A percentile compares a stretch with the other conserved stretches of the same genome.
Conservation (phyloP, 2,329 filamentous ascomycete species). For the Colletotrichum eremochloae region DNA sequence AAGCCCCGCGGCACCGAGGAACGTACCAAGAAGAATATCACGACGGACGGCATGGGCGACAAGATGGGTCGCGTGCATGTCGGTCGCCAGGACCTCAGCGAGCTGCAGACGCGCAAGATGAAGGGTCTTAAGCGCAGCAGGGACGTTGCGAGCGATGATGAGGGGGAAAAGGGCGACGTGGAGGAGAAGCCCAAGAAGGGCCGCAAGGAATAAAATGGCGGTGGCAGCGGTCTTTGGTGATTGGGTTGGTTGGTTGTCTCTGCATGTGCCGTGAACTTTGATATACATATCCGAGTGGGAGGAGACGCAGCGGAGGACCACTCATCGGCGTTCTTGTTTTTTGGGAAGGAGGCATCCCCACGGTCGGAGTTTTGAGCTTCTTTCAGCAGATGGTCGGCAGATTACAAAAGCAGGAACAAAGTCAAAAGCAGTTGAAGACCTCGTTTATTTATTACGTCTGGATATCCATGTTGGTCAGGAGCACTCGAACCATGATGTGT, state of each 20-base stretch:
- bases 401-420: conserved; percentile 43
- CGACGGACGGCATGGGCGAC: conserved; percentile 91
- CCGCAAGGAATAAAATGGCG: conserved; percentile 29
- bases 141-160: conserved; percentile 68
- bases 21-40: conserved; percentile 95
- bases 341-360: conserved; percentile 40
- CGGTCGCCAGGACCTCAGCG: conserved; percentile 87
- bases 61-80: conserved; percentile 95
- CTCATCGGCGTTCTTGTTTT: conserved; percentile 40
- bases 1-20: conserved; percentile 82
- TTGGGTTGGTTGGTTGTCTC: not conserved
- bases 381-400: conserved; percentile 43
- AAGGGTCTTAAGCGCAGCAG: conserved; percentile 94
- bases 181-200: conserved; percentile 45
- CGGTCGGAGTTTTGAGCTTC: conserved; percentile 42
- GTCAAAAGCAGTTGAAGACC: conserved; percentile 36
- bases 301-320: conserved; percentile 32
- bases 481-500: not conserved
- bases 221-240: not conserved
- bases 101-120: conserved; percentile 98
- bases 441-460: not conserved
- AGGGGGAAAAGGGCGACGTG: conserved; percentile 62
- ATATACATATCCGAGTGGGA: conserved; percentile 26
- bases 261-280: conserved; percentile 3
- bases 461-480: not conserved